Evolutionary conservation across 345 rosid species (phyloP), one percentile per base, ranked within the genome.

Genomic region (Clausena lansium): DNA sequence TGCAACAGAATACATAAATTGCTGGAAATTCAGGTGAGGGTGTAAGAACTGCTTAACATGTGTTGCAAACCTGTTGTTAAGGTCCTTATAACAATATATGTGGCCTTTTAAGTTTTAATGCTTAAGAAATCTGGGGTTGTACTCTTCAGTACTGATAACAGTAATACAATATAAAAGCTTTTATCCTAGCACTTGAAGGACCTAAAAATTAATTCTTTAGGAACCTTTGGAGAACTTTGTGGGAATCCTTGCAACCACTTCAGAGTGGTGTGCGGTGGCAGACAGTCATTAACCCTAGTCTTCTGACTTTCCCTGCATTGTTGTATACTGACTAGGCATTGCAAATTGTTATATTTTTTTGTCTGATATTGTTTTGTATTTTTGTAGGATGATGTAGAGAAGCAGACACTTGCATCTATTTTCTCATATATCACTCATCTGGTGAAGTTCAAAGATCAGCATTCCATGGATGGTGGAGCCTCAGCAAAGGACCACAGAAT

Each of bases 381-480:
- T 45, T 38, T 85, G 33, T 83, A 94, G 98, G 89, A 92, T 72
- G 89, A 90, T 47, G 45, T 10, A 2, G 91, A 91, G 80, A 84
- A 78, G 88, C 59, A 74, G 85, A 89, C 71, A 10, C 82, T 82
- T 8, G 74, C 86, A 28, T 63, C 89, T 67, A 69, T 89, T 71
- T 85, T 91, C 39, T 88, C 93, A 0, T 89, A 83, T 58, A 83
- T 96, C 33, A 87, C 85, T 54, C 99, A 94, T 78, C 93, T 96
- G 55, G 35, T 96, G 41, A 96, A 90, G 89, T 96, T 90, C 80
- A 96, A 89, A 77, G 97, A 94, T 77, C 69, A 54, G 81, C 85
- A 85, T 66, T 83, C 92, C 32, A 70, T 89, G 82, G 89, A 83
- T 9, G 90, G 91, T 30, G 71, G 55, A 3, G 81, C 86, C 10